Base-by-base conservation (phyloP, 1,284 basidiomycete genomes). In the Ganoderma resinaceum region DNA sequence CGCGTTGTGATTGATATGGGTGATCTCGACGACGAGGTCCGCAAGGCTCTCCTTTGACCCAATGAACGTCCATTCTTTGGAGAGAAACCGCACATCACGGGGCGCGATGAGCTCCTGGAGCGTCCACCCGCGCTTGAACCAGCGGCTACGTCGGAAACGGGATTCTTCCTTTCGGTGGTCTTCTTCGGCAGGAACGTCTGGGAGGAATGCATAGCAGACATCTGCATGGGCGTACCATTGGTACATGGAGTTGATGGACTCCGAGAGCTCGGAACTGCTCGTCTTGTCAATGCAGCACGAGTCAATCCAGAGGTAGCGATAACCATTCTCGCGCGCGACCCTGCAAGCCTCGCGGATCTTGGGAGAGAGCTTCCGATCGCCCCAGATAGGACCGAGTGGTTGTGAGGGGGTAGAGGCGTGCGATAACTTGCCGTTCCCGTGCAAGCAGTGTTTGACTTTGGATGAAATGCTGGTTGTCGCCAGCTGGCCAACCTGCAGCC, bases 131-230 rank as follows among this genome's bases (percentile, higher is more conserved):
- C 37, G 37, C 37, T 8, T 38, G 11, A 38, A 38, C 64, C 67
- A 69, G 23, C 33, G 29, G 64, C 67, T 66, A 1, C 42, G 29
- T 12, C 64, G 55, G 67, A 69, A 69, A 29, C 62, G 49, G 3
- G 67, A 68, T 11, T 31, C 58, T 26, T 29, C 18, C 20, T 9
- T 12, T 31, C 20, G 18, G 20, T 46, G 67, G n/a, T 65, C 66
- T 37, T 68, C 63, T 59, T 62, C 61, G 61, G 58, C 63, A 7
- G 29, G 16, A 16, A 57, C 55, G 14, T 57, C 55, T 8, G 11
- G 26, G 29, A 57, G 55, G 55, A 37, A 31, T 2, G 33, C 55
- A 8, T 57, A 33, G 6, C 55, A 55, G 23, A 33, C 23, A 5
- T 11, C 8, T 2, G 52, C 20, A 5, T 11, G 26, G 8, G 23